Conservation (phyloP, 1,284 basidiomycete genomes). For the Thelephora terrestris region DNA sequence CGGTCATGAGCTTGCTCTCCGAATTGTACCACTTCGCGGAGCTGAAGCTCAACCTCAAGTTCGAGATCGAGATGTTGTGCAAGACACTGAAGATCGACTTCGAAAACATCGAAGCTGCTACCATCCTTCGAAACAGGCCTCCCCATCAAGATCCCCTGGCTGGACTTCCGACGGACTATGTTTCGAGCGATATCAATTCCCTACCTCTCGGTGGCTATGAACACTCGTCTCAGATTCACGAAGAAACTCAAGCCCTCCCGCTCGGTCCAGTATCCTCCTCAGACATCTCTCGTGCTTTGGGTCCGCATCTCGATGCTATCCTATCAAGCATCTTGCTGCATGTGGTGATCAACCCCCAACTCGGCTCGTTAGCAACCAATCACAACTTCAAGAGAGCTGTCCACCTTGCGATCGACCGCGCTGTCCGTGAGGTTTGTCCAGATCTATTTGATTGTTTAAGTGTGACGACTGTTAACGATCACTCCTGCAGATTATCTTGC, state of each 20-base stretch:
- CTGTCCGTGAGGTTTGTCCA: slow-evolving; percentile 79
- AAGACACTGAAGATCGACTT: slow-evolving; percentile 87
- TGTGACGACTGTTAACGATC: slow-evolving; percentile 1
- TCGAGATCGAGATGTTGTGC: slow-evolving; percentile 98
- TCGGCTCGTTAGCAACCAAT: slow-evolving; percentile 67
- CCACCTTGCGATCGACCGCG: slow-evolving; percentile 86
- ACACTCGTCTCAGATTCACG: slow-evolving; percentile 33
- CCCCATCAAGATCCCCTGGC: slow-evolving; percentile 35
- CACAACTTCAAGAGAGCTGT: slow-evolving; percentile 87
- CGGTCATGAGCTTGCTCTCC: slow-evolving; percentile 82
- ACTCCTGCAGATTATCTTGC: slow-evolving; percentile 72
- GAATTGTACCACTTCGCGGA: slow-evolving; percentile 98
- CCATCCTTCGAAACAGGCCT: slow-evolving; percentile 67
- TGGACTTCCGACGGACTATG: slow-evolving; percentile 58
- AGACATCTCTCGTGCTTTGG: slow-evolving; percentile 53
- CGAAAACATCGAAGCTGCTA: slow-evolving; percentile 78
- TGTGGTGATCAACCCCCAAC: slow-evolving; percentile 71
- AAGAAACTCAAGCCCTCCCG: slow-evolving; percentile 49
- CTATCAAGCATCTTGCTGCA: slow-evolving; percentile 64
- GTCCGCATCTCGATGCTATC: slow-evolving; percentile 69
- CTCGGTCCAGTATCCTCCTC: slow-evolving; percentile 45
- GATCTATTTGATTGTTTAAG: not conserved
- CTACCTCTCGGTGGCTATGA: slow-evolving; percentile 62
- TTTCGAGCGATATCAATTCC: slow-evolving; percentile 53
- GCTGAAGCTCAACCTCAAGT: slow-evolving; percentile 94